phyloP scores from a whole-genome alignment of 2,329 filamentous ascomycete genomes.

The Hymenoscyphus fructigenus region DNA sequence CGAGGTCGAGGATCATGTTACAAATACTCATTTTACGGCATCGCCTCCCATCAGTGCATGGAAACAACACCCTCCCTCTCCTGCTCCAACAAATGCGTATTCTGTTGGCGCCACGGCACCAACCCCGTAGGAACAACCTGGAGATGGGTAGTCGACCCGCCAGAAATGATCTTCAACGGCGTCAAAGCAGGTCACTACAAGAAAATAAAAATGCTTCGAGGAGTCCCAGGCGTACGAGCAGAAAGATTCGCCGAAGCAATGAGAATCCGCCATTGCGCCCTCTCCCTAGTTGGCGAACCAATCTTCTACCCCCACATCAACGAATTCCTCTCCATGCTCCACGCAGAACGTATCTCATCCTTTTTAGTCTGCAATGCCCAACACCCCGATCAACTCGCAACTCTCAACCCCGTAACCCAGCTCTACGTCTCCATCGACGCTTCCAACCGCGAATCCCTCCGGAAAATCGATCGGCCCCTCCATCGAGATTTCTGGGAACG shows the following conservation, averaged over 20 bases:
- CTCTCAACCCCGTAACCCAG: constrained; percentile 84
- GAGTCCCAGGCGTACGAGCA: constrained; percentile 86
- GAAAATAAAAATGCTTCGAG: constrained; percentile 96
- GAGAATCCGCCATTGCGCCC: constrained; percentile 87
- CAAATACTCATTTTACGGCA: constrained; percentile 97
- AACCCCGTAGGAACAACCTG: constrained; percentile 96
- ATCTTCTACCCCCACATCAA: constrained; percentile 99
- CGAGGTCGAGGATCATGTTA: constrained; percentile 94
- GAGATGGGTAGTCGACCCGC: constrained; percentile 93
- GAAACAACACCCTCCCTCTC: constrained; percentile 94
- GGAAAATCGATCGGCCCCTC: constrained; percentile 85
- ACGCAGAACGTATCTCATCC: constrained; percentile 82
- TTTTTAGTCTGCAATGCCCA: constrained; percentile 98
- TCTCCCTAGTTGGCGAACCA: constrained; percentile 92
- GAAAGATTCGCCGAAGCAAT: constrained; percentile 92
- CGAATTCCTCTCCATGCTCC: constrained; percentile 80
- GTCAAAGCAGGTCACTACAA: constrained; percentile 92
- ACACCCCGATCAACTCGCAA: constrained; percentile 85
- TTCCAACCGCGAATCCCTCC: constrained; percentile 81
- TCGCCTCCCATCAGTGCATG: constrained; percentile 96
- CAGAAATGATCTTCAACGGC: constrained; percentile 84
- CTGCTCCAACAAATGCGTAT: constrained; percentile 97
- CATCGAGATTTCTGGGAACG: constrained; percentile 98
- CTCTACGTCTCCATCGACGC: constrained; percentile 97
- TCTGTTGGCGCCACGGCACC: constrained; percentile 97